phyloP scores from a whole-genome alignment of 495 filamentous ascomycete species.

The Penicillium riverlandense region DNA sequence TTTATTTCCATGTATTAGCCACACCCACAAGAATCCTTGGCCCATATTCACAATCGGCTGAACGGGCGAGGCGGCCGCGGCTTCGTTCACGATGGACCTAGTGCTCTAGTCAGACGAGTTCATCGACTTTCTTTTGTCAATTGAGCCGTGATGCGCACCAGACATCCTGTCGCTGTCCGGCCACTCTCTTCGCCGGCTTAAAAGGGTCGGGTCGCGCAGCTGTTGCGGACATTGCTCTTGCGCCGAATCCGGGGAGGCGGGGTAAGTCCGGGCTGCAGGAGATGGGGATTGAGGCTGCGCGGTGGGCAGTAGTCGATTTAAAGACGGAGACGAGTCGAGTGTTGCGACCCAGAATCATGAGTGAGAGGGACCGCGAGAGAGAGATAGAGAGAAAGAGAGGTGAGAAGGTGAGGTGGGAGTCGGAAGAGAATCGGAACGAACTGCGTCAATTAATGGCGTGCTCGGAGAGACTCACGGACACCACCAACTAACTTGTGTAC shows the following conservation, averaged over 20 bases:
- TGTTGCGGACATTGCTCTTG: conserved; percentile 38
- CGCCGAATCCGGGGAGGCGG: conserved; percentile 15
- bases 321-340: neutral
- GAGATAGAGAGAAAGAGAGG: neutral
- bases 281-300: conserved; percentile 3
- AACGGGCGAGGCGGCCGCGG: conserved; percentile 70
- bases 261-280: conserved; percentile 7
- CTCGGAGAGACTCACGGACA: too few species aligned
- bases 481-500: too few species aligned
- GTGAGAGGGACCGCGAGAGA: neutral
- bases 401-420: neutral
- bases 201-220: conserved; percentile 44
- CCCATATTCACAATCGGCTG: conserved; percentile 95
- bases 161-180: conserved; percentile 82
- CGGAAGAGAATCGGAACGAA: too few species aligned
- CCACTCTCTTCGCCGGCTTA: conserved; percentile 70
- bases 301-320: neutral
- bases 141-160: conserved; percentile 50
- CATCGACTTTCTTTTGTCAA: neutral
- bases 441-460: too few species aligned
- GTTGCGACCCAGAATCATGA: neutral
- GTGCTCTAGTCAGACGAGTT: neutral
- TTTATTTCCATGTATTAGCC: neutral
- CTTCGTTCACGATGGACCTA: conserved; percentile 96
- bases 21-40: conserved; percentile 78